phyloP scores from a whole-genome alignment of 2,329 filamentous ascomycete species.

The Stachybotrys chlorohalonatus region DNA sequence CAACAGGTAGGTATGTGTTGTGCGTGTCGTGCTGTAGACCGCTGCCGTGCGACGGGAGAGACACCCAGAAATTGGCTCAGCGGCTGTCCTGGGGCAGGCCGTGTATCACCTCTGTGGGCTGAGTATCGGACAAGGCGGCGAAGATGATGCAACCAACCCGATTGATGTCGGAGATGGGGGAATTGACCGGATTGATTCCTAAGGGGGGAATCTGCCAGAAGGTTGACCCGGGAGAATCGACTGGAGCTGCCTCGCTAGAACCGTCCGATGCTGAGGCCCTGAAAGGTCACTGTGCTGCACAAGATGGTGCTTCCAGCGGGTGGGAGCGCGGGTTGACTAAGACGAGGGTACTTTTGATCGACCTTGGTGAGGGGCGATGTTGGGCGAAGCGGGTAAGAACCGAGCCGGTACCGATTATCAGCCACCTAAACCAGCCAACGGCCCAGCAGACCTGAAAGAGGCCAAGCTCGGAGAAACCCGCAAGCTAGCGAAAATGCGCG shows the following conservation, averaged over 20 bases:
- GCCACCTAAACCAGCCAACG: background rate
- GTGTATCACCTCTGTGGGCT: background rate
- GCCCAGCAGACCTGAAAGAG: background rate
- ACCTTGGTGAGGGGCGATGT: background rate
- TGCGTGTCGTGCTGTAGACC: background rate
- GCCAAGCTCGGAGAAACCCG: background rate
- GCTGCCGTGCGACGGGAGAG: background rate
- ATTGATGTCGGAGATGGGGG: background rate
- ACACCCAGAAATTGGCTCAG: background rate
- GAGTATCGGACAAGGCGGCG: background rate
- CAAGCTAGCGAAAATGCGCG: background rate
- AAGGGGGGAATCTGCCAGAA: background rate
- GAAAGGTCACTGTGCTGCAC: background rate
- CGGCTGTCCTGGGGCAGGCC: background rate
- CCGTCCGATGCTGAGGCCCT: too few relatives aligned
- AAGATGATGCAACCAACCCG: background rate
- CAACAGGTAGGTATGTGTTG: background rate
- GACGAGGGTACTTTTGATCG: background rate
- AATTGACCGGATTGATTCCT: background rate
- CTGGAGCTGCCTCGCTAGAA: too few relatives aligned
- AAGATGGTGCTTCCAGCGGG: background rate
- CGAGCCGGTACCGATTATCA: background rate
- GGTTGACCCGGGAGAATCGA: background rate
- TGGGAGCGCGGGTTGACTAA: background rate
- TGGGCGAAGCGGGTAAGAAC: background rate